Evolutionary conservation across 2,329 filamentous ascomycete species (phyloP).

Genomic region (Mariannaea elegans): DNA sequence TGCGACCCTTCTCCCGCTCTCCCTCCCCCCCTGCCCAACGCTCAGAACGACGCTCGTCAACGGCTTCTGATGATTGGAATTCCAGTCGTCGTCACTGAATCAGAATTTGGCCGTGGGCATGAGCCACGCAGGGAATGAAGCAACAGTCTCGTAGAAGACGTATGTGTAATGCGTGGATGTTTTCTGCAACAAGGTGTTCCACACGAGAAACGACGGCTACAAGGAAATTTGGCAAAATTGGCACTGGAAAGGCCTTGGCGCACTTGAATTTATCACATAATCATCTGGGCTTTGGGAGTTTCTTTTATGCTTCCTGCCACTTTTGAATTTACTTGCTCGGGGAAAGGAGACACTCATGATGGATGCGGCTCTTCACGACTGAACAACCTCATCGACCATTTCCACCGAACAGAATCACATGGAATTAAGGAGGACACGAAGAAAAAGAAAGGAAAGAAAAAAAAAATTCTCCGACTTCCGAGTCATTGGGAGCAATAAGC

Average conservation of each 20-base stretch:
- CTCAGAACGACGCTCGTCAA: slow-evolving; percentile 37
- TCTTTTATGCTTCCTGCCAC: neutral
- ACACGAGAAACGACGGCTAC: slow-evolving; percentile 13
- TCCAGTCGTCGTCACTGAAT: slow-evolving; percentile 30
- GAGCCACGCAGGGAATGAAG: neutral
- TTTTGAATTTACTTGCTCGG: neutral
- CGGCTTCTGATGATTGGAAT: slow-evolving; percentile 39
- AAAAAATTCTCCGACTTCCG: too few species aligned
- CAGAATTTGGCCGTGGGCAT: neutral
- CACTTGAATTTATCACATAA: slow-evolving; percentile 9
- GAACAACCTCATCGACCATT: neutral
- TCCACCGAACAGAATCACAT: neutral
- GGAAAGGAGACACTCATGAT: neutral
- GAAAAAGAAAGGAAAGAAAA: too few species aligned
- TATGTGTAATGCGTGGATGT: neutral
- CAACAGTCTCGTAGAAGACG: neutral
- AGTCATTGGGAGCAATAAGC: too few species aligned
- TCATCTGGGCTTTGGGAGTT: slow-evolving; percentile 13
- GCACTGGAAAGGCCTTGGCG: slow-evolving; percentile 19
- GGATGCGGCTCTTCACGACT: neutral
- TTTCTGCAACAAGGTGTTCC: neutral
- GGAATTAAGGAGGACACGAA: neutral
- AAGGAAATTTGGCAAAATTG: slow-evolving; percentile 14
- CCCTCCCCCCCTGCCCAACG: slow-evolving; percentile 38
- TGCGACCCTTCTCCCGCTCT: slow-evolving; percentile 38